Evolutionary conservation across 1,139 yeast genomes (phyloP), one percentile per base, ranked within the genome.

Genomic region (Lodderomyces jiufengensis): DNA sequence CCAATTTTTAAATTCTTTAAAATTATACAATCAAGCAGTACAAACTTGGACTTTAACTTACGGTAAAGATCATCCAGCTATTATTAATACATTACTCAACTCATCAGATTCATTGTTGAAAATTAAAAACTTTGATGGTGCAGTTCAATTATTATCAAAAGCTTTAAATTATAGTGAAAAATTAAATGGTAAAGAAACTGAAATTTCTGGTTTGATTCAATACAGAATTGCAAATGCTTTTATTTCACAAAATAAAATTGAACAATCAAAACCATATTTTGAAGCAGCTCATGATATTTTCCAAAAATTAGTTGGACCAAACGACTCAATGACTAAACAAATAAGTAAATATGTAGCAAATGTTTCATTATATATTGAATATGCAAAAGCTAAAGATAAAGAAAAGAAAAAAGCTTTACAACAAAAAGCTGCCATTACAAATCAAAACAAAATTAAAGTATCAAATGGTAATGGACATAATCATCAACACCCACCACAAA

Each of bases 181-280:
- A 29, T 49, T 74, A 31, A 77, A 76, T 50, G 94, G 90, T 30
- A 71, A 64, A 25, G 62, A 68, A 11, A 73, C 84, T 15, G 77
- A 75, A 50, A 72, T 78, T 37, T 68, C 80, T 26, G 90, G 76
- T 23, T 66, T 76, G 45, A 62, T 79, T 41, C 69, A 72, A 49
- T 82, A 74, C 65, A 83, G 86, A 52, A 70, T 74, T 39, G 90
- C 86, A 16, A 84, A 83, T 55, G 62, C 78, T 29, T 71, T 78
- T 36, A 71, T 84, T 31, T 63, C 74, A 37, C 52, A 63, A 16
- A 72, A 74, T 34, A 76, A 79, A 39, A 69, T 74, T 47, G 66
- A 69, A 37, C 78, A 70, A 15, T 78, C 95, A 0, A 56, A 71
- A 32, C 74, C 68, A 26, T 70, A 73, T 43, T 76, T 79, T 54